These are phyloP conservation scores for Irpex rosettiformis DNA, from an alignment of 1,284 basidiomycete genomes.

Conservation along the genomic window DNA sequence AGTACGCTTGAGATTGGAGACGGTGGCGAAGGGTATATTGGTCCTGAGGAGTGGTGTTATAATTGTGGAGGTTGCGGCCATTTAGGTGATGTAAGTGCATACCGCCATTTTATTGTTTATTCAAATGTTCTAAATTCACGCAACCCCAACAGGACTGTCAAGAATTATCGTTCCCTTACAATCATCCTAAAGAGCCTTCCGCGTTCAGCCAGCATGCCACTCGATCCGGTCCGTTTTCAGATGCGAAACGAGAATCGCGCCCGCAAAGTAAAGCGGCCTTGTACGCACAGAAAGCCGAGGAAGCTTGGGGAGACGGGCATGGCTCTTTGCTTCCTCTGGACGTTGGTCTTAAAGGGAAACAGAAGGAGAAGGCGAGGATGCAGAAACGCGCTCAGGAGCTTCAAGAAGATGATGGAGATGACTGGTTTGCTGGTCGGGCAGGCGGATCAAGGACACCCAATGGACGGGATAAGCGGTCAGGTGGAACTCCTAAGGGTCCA, in stretches of 20 bases:
- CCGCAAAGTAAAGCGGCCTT: constrained; percentile 31
- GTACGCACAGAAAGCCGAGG: constrained; percentile 23
- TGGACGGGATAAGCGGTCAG: constrained; percentile 9
- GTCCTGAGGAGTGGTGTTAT: constrained; percentile 80
- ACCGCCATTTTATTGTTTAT: neutral
- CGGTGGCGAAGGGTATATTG: constrained; percentile 77
- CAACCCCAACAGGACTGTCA: constrained; percentile 62
- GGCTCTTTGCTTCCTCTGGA: constrained; percentile 47
- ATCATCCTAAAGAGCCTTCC: constrained; percentile 56
- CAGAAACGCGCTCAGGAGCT: constrained; percentile 46
- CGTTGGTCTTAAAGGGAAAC: constrained; percentile 61
- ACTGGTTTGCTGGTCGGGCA: constrained; percentile 53
- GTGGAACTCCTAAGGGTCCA: constrained; percentile 17
- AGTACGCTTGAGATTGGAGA: constrained; percentile 50
- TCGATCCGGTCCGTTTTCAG: constrained; percentile 72
- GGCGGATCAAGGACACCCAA: constrained; percentile 10
- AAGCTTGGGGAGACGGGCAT: constrained; percentile 38
- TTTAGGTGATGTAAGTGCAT: constrained; percentile 75
- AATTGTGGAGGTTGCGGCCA: constrained; percentile 82
- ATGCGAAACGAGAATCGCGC: constrained; percentile 31
- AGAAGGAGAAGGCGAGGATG: constrained; percentile 56
- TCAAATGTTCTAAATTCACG: constrained; percentile 5
- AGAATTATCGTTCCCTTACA: constrained; percentile 44
- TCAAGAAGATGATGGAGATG: constrained; percentile 48
- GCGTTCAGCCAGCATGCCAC: constrained; percentile 76